Base-by-base conservation (phyloP, 116 monocot genomes). In the Posidonia oceanica region DNA sequence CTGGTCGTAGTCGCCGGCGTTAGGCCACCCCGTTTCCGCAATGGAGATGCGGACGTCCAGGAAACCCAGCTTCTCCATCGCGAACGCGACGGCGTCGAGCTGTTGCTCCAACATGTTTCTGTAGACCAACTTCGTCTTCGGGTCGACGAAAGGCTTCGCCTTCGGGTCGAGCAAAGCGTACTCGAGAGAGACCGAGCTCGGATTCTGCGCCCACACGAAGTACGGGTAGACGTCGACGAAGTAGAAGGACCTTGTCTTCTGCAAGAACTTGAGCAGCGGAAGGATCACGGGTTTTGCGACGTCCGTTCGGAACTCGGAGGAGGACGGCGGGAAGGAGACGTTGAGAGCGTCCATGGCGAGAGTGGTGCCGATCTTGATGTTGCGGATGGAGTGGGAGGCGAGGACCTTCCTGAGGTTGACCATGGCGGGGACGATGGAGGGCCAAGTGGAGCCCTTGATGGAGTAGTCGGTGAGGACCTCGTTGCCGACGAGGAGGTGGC, bases 401-500 rank as follows among this genome's bases (percentile, higher is more conserved):
- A 97, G 72, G 69, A 82, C 73, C 23, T 62, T 64, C 63, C 74
- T 69, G 71, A 97, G 52, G 77, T 84, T 83, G 17, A 4, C 52
- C 75, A 97, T 92, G 71, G 97, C 87, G 17, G 89, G 89, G 48
- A 92, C 89, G 75, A 97, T 68, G n/a, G 16, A 14, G 38, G 66
- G 78, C 92, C 96, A 89, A 72, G 85, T 80, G 54, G 80, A 64
- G 38, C 76, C 76, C 39, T 41, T 23, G 64, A 81, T 38, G 72
- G 89, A 80, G 74, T 41, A 66, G 71, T 89, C 81, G 67, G 92
- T 85, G 52, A 92, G 85, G 36, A 97, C 66, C 84, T 97, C 97
- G 83, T 97, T 97, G 13, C 97, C 92, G 69, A 92, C 97, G 80
- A 97, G 86, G 76, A 97, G 85, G 83, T 79, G 87, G 55, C 85